A percentile compares a stretch with the other conserved stretches of the same genome.
phyloP scores from a whole-genome alignment of 495 filamentous ascomycete genomes.

The Lasiosphaeria miniovina region DNA sequence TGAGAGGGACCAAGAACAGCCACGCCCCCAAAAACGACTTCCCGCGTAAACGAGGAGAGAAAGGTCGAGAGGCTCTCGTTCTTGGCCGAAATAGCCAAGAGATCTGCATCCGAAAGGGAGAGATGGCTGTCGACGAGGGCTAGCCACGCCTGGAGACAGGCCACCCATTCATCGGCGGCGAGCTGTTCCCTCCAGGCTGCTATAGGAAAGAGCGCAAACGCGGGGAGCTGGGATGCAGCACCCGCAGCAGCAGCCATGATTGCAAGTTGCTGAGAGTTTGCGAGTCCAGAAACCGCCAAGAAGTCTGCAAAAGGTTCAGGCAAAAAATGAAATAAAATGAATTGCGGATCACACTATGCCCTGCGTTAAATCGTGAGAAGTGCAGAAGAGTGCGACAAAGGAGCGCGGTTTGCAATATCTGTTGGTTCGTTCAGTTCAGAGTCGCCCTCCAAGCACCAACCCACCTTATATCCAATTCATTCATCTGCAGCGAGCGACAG shows the following conservation, averaged over 20 bases:
- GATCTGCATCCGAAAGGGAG: slow-evolving; percentile 51
- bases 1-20: slow-evolving; percentile 39
- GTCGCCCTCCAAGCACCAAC: no score
- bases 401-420: no score
- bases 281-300: no score
- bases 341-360: no score
- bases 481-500: no score
- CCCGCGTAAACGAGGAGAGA: slow-evolving; percentile 58
- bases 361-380: no score
- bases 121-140: slow-evolving; percentile 61
- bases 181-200: slow-evolving; percentile 63
- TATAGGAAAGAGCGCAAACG: slow-evolving; percentile 72
- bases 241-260: background rate
- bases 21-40: slow-evolving; percentile 42
- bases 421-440: no score
- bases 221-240: slow-evolving; percentile 47
- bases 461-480: no score
- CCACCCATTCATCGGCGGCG: slow-evolving; percentile 68
- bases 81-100: slow-evolving; percentile 45
- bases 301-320: no score
- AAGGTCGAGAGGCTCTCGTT: slow-evolving; percentile 59
- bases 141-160: slow-evolving; percentile 75
- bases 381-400: no score
- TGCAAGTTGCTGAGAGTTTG: slow-evolving; percentile 7
- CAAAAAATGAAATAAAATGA: no score